phyloP scores from a whole-genome alignment of 495 filamentous ascomycete genomes.

The Aspergillus steynii region DNA sequence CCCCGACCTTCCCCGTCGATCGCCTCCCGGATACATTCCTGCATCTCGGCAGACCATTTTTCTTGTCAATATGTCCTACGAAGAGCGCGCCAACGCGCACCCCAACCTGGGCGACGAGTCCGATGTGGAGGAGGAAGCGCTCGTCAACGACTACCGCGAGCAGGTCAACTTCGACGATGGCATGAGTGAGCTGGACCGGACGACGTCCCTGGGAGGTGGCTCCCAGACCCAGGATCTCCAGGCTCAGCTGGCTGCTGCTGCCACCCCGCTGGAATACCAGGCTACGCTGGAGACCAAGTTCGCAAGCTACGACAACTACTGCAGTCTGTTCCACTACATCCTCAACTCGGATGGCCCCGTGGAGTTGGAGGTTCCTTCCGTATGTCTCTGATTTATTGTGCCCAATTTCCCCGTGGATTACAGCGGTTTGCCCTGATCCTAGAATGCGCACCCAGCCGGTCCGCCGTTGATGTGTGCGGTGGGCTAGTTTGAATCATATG shows the following conservation, averaged over 20 bases:
- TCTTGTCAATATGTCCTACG: conserved; percentile 47
- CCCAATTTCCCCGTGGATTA: conserved; percentile 16
- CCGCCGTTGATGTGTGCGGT: conserved; percentile 14
- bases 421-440: conserved; percentile 17
- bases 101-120: conserved; percentile 72
- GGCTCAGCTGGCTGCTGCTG: conserved; percentile 82
- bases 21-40: conserved; percentile 25
- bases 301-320: conserved; percentile 98
- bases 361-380: conserved; percentile 92
- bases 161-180: conserved; percentile 89
- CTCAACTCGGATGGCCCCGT: conserved; percentile 98
- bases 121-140: conserved; percentile 90
- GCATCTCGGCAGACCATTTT: conserved; percentile 16
- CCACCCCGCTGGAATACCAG: conserved; percentile 91
- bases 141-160: conserved; percentile 91
- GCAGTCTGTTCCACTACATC: conserved; percentile 97
- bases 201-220: conserved; percentile 50
- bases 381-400: conserved; percentile 46
- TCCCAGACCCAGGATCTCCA: conserved; percentile 77
- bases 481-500: background rate
- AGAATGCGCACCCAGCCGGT: background rate
- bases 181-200: conserved; percentile 73
- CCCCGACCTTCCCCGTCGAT: conserved; percentile 23
- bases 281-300: conserved; percentile 95
- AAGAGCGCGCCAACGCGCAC: conserved; percentile 52